A percentile compares a stretch with the other conserved stretches of the same genome.
phyloP scores from a whole-genome alignment of 2,329 filamentous ascomycete species.

The Ilyonectria robusta region DNA sequence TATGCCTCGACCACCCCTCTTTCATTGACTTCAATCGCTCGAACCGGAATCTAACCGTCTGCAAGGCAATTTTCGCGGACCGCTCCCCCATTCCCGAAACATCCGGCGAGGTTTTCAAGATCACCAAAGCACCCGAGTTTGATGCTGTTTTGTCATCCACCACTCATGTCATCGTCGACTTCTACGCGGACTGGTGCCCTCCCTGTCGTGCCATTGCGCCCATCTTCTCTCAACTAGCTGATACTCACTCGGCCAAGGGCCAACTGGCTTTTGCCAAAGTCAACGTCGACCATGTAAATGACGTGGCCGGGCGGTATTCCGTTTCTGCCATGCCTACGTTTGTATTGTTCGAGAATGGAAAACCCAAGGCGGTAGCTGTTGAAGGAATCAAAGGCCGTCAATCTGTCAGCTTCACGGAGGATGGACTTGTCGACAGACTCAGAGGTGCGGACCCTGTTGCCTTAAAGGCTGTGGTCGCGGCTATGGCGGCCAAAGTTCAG shows the following conservation, averaged over 20 bases:
- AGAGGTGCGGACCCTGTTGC: constrained; percentile 49
- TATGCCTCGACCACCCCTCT: not conserved
- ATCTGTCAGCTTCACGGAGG: constrained; percentile 42
- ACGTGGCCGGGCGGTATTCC: constrained; percentile 80
- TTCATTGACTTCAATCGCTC: not conserved
- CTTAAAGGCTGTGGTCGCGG: constrained; percentile 46
- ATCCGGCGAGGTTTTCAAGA: constrained; percentile 55
- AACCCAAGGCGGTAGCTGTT: constrained; percentile 53
- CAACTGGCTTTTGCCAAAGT: constrained; percentile 84
- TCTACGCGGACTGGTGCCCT: constrained; percentile 90
- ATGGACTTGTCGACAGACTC: constrained; percentile 50
- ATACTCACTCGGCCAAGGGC: constrained; percentile 53
- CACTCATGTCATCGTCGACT: constrained; percentile 82
- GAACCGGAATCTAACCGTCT: constrained; percentile 14
- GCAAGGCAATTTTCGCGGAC: constrained; percentile 38
- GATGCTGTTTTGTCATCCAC: constrained; percentile 52
- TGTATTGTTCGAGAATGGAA: constrained; percentile 82
- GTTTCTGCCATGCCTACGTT: constrained; percentile 95
- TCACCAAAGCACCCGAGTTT: constrained; percentile 46
- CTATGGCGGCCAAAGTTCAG: constrained; percentile 38
- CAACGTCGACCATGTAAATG: constrained; percentile 85
- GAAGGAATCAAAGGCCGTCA: constrained; percentile 37
- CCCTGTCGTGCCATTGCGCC: constrained; percentile 92
- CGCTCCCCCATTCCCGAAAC: constrained; percentile 57
- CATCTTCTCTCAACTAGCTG: constrained; percentile 61